Conservation (phyloP, 805 yeast genomes). For the Starmera pachycereana region DNA sequence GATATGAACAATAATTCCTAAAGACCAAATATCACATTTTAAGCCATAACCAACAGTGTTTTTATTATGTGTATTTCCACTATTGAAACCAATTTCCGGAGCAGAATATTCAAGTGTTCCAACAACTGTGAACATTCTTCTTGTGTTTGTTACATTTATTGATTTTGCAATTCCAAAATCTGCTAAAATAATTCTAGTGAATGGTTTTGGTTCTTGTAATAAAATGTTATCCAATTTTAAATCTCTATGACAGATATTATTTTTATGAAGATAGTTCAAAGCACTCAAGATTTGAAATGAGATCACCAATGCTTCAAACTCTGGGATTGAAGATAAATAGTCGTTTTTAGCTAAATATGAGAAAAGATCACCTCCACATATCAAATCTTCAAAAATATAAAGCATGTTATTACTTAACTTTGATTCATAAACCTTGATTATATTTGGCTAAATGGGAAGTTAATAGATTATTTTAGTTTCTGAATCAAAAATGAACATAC, state of each 20-base stretch:
- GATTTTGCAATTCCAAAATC: constrained; percentile 56
- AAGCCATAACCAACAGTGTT: constrained; percentile 33
- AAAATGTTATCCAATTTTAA: constrained; percentile 57
- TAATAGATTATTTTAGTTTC: constrained; percentile 3
- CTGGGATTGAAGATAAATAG: constrained; percentile 33
- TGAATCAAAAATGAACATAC: constrained; percentile 17
- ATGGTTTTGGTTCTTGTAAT: constrained; percentile 40
- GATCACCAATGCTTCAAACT: constrained; percentile 43
- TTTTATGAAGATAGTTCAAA: constrained; percentile 40
- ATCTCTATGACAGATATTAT: constrained; percentile 56
- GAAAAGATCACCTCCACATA: constrained; percentile 50
- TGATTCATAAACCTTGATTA: constrained; percentile 34
- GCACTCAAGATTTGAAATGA: constrained; percentile 49
- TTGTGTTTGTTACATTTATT: constrained; percentile 12
- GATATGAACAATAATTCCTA: constrained; percentile 51
- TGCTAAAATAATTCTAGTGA: constrained; percentile 45
- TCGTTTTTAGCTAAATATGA: constrained; percentile 39
- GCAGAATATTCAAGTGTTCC: constrained; percentile 68
- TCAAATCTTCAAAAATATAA: constrained; percentile 38
- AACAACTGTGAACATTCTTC: constrained; percentile 39
- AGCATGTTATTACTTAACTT: constrained; percentile 18
- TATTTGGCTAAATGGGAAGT: constrained; percentile 29
- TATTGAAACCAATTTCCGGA: constrained; percentile 51
- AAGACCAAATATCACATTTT: constrained; percentile 62
- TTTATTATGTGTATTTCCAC: constrained; percentile 19